Evolutionary conservation across 2,329 filamentous ascomycete species (phyloP).

Genomic region (Venturia carpophila): DNA sequence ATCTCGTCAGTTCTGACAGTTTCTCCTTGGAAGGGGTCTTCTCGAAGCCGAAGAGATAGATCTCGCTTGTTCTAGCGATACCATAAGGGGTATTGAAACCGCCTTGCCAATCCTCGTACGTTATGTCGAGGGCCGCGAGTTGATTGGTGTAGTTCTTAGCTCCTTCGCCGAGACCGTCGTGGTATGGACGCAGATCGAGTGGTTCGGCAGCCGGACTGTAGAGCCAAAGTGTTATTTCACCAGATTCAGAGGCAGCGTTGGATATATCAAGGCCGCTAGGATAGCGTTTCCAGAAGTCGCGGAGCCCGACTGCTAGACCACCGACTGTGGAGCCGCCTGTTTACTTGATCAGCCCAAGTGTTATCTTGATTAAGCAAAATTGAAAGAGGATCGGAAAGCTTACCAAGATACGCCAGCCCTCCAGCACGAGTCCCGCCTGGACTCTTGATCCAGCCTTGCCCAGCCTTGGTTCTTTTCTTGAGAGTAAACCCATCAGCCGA

Average conservation of each 20-base stretch:
- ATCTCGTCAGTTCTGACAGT: slow-evolving; percentile 37
- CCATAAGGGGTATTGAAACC: slow-evolving; percentile 51
- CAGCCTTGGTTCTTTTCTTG: slow-evolving; percentile 52
- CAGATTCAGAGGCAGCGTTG: slow-evolving; percentile 42
- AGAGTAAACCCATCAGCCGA: slow-evolving; percentile 54
- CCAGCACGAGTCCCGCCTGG: slow-evolving; percentile 48
- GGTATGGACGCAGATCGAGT: slow-evolving; percentile 50
- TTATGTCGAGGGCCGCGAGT: slow-evolving; percentile 53
- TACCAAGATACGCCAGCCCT: slow-evolving; percentile 51
- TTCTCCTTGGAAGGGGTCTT: slow-evolving; percentile 44
- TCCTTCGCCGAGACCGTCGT: slow-evolving; percentile 48
- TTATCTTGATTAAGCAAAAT: not conserved
- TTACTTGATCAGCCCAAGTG: not conserved
- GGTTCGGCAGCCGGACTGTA: slow-evolving; percentile 51
- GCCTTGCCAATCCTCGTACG: slow-evolving; percentile 55
- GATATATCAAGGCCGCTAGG: slow-evolving; percentile 51
- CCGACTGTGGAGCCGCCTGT: slow-evolving; percentile 42
- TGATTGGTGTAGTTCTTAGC: slow-evolving; percentile 47
- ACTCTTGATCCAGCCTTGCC: slow-evolving; percentile 52
- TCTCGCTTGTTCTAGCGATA: slow-evolving; percentile 50
- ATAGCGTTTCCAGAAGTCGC: slow-evolving; percentile 57
- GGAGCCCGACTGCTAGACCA: slow-evolving; percentile 51
- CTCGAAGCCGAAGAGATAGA: slow-evolving; percentile 47
- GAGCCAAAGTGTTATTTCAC: slow-evolving; percentile 52
- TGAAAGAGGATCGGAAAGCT: not conserved